Conservation (phyloP, 805 yeast species). For the Wickerhamiella allomyrinae region DNA sequence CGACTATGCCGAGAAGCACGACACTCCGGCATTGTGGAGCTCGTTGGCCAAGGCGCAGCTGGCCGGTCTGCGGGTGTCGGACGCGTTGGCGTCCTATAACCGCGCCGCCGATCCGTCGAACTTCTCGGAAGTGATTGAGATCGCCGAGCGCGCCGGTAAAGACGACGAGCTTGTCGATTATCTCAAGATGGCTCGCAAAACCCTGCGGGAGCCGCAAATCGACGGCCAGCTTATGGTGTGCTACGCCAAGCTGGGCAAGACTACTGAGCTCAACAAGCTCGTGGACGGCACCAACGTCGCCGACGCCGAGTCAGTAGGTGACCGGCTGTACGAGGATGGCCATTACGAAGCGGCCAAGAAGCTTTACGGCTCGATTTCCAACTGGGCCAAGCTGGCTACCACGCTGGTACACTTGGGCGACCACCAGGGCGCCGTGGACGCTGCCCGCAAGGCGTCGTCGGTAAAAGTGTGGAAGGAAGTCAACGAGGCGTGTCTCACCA, state of each 20-base stretch:
- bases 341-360: conserved; percentile 89
- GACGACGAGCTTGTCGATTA: conserved; percentile 83
- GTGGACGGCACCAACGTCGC: conserved; percentile 85
- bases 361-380: conserved; percentile 71
- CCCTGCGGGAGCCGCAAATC: conserved; percentile 78
- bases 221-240: conserved; percentile 86
- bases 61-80: conserved; percentile 82
- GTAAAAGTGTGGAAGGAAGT: conserved; percentile 94
- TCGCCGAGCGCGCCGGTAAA: conserved; percentile 90
- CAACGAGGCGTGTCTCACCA: conserved; percentile 88
- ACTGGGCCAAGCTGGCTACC: conserved; percentile 93
- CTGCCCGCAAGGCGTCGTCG: conserved; percentile 96
- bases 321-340: conserved; percentile 62
- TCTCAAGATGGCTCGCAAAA: conserved; percentile 80
- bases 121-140: conserved; percentile 82
- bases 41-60: conserved; percentile 93
- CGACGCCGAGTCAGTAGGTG: conserved; percentile 83
- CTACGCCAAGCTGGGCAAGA: conserved; percentile 63
- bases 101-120: conserved; percentile 85
- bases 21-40: conserved; percentile 79
- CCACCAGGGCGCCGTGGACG: conserved; percentile 93
- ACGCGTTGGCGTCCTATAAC: conserved; percentile 82
- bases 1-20: conserved; percentile 79
- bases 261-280: conserved; percentile 71
- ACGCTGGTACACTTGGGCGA: conserved; percentile 85